Base-by-base conservation (phyloP, 2,329 filamentous ascomycete species). In the Aspergillus alliaceus region DNA sequence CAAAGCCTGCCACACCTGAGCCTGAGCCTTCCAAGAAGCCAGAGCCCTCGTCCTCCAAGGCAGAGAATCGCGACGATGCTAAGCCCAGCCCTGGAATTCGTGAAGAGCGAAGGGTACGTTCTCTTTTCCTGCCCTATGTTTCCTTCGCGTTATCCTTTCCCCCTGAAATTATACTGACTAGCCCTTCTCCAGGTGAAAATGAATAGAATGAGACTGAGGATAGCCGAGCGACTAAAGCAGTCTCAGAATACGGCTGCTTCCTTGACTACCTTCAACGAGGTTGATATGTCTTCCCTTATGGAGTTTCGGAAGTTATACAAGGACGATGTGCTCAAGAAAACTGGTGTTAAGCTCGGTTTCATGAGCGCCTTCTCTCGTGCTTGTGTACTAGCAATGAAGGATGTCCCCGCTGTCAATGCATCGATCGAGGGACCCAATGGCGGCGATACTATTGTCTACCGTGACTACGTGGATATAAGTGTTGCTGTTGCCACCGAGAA, bases 121-220 rank as follows among this genome's bases (percentile, higher is more conserved):
- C 20, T 27, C 32, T 34, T 62, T 65, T 6, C 42, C 6, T 14
- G 24, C 25, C 14, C 18, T 29, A 24, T 11, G 25, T 22, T 32
- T 40, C 7, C 20, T 48, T n/a, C 6, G 4, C 20, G 14, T 20
- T 40, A 9, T 22, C 12, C 7, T 4, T 20, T 37, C 20, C 34
- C 4, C 18, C 35, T 22, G 37, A 18, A 14, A 18, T n/a, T 35
- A 44, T 51, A 35, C 54, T 59, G 34, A 61, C 40, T 35, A 40
- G 31, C 29, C 37, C 8, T 49, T 44, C 39, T 51, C 44, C 68
- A 95, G 90, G 91, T 98, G 70, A 99, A 99, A 84, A 99, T 99
- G 95, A 98, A 98, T 83, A 91, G 95, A 64, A 99, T 99, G 95
- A 92, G 95, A 64, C 86, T 98, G 60, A 89, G 95, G 61, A 99